Evolutionary conservation across 768 basidiomycete genomes (phyloP).

Genomic region (Mycena filopes): DNA sequence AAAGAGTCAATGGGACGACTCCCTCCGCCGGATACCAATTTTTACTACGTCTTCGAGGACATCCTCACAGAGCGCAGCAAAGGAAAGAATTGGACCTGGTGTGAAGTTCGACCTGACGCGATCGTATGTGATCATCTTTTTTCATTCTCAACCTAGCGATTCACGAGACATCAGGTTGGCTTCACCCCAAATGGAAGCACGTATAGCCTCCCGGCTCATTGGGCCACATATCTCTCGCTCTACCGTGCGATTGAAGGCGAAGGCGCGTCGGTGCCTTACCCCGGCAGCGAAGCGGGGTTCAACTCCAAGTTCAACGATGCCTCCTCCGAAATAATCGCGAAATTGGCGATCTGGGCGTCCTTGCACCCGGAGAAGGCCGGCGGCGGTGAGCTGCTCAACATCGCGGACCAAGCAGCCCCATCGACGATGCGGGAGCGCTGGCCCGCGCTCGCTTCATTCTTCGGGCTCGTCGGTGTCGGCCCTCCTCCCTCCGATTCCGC

Average conservation of each 20-base stretch:
- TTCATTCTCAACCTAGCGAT: not conserved
- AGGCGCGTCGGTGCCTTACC: constrained; percentile 26
- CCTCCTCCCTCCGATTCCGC: not conserved
- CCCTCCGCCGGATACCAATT: constrained; percentile 24
- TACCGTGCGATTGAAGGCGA: constrained; percentile 27
- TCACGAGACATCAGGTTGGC: constrained; percentile 10
- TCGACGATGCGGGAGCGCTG: constrained; percentile 31
- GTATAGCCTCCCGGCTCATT: constrained; percentile 27
- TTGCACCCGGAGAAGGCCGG: constrained; percentile 22
- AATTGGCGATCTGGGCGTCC: constrained; percentile 27
- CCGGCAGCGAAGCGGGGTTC: constrained; percentile 15
- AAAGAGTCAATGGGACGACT: constrained; percentile 30
- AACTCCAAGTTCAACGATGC: constrained; percentile 28
- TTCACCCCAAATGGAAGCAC: constrained; percentile 30
- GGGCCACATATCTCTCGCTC: constrained; percentile 28
- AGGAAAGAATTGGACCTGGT: constrained; percentile 28
- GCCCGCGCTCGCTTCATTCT: constrained; percentile 22
- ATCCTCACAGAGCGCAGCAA: constrained; percentile 23
- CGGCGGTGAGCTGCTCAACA: constrained; percentile 25
- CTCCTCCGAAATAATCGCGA: constrained; percentile 26
- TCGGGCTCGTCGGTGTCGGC: constrained; percentile 27
- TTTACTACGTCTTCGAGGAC: constrained; percentile 25
- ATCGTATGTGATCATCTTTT: constrained; percentile 5
- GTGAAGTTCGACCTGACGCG: constrained; percentile 26
- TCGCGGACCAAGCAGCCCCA: constrained; percentile 18